A percentile compares a stretch with the other conserved stretches of the same genome.
Evolutionary conservation across 257 asterid species (phyloP).

Genomic region (Voacanga thouarsii): DNA sequence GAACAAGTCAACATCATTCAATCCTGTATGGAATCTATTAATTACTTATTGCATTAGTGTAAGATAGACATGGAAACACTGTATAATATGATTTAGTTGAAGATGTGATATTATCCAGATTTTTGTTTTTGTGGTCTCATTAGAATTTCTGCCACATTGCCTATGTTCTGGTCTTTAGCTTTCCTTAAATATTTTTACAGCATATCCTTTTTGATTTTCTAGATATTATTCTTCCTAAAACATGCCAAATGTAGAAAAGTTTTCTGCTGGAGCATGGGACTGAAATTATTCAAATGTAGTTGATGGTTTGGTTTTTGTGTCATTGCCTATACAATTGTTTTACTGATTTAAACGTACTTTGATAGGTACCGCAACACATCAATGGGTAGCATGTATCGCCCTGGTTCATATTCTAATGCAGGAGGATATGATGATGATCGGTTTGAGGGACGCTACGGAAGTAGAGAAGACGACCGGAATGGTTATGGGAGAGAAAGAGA

Average conservation of each 20-base stretch:
- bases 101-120: neutral
- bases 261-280: neutral
- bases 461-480: conserved; percentile 73
- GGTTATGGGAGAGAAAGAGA: conserved; percentile 83
- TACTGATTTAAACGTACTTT: conserved; percentile 10
- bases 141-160: neutral
- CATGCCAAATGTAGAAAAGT: neutral
- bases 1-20: neutral
- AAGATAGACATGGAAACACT: neutral
- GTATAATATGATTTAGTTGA: neutral
- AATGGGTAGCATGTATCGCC: conserved; percentile 63
- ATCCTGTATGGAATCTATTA: neutral
- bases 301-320: neutral
- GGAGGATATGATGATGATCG: conserved; percentile 80
- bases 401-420: conserved; percentile 48
- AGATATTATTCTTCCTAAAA: neutral
- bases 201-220: neutral
- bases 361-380: conserved; percentile 68
- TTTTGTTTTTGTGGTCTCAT: neutral
- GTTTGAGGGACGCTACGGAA: conserved; percentile 53
- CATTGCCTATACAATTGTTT: conserved; percentile 1
- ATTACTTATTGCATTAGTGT: neutral
- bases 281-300: neutral
- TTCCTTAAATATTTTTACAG: neutral
- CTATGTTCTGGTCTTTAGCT: neutral